These are phyloP conservation scores for Aspergillus viridinutans DNA, from an alignment of 2,329 filamentous ascomycete species.

Conservation along the genomic window DNA sequence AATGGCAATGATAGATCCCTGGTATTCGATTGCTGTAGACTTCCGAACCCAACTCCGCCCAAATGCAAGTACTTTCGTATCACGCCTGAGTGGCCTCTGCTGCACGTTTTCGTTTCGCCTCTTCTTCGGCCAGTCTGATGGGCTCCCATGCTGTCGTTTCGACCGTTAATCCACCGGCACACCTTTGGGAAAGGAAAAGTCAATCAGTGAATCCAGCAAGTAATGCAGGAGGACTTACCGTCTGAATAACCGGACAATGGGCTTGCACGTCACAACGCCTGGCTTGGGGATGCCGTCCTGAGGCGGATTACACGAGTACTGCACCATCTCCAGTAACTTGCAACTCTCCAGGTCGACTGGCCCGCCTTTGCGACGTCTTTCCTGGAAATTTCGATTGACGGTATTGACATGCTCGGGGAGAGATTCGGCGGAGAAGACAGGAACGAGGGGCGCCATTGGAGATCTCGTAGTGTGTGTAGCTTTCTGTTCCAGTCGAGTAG, in stretches of 20 bases:
- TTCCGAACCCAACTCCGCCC: slow-evolving; percentile 10
- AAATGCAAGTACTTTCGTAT: slow-evolving; percentile 4
- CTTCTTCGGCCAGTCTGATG: slow-evolving; percentile 30
- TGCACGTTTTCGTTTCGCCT: slow-evolving; percentile 24
- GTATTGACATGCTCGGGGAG: slow-evolving; percentile 51
- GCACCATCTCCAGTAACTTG: slow-evolving; percentile 55
- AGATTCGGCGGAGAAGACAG: slow-evolving; percentile 49
- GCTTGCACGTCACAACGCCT: slow-evolving; percentile 49
- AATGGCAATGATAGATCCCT: background rate
- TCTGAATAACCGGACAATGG: slow-evolving; percentile 56
- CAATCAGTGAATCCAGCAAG: slow-evolving; percentile 6
- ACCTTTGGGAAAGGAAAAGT: slow-evolving; percentile 21
- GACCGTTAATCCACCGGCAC: slow-evolving; percentile 53
- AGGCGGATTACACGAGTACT: slow-evolving; percentile 58
- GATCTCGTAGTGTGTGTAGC: background rate
- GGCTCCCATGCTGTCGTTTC: slow-evolving; percentile 61
- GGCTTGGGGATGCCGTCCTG: slow-evolving; percentile 39
- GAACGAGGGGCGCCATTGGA: slow-evolving; percentile 54
- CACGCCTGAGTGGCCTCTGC: slow-evolving; percentile 18
- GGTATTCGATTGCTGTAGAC: slow-evolving; percentile 4
- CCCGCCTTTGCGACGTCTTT: slow-evolving; percentile 50
- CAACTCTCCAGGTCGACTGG: slow-evolving; percentile 53
- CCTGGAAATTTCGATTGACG: slow-evolving; percentile 39
- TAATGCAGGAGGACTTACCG: slow-evolving; percentile 40
- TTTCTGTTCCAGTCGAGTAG: background rate